Conservation (phyloP, 768 basidiomycete species). For the Amanita muscaria region DNA sequence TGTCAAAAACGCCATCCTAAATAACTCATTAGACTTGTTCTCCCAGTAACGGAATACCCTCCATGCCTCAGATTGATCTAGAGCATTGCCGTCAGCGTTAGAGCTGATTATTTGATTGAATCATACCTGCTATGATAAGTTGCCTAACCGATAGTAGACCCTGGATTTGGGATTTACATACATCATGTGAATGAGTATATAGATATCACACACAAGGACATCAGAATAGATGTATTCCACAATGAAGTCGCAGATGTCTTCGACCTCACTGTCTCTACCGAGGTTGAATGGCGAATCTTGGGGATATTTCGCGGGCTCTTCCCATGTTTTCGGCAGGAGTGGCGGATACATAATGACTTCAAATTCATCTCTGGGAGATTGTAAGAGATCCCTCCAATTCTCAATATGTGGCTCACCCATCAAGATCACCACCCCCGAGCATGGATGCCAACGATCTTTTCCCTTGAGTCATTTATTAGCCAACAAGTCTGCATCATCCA, state of each 20-base stretch:
- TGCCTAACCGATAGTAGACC: conserved; percentile 63
- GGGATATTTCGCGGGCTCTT: conserved; percentile 45
- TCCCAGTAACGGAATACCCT: too few species aligned
- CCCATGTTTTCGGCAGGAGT: conserved; percentile 44
- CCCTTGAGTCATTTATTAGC: conserved; percentile 26
- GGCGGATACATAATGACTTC: conserved; percentile 48
- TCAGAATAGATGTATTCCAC: conserved; percentile 82
- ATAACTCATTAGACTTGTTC: not conserved
- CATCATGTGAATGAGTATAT: not conserved
- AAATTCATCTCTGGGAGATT: conserved; percentile 46
- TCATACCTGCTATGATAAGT: conserved; percentile 59
- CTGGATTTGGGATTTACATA: conserved; percentile 27
- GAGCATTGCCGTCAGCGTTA: conserved; percentile 4
- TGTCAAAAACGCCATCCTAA: conserved; percentile 55
- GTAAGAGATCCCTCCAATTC: not conserved
- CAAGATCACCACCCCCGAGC: conserved; percentile 72
- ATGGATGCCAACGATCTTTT: conserved; percentile 56
- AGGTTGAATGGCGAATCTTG: conserved; percentile 29
- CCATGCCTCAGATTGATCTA: conserved; percentile 65
- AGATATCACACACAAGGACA: conserved; percentile 44
- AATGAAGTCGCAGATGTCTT: conserved; percentile 73
- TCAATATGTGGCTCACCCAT: conserved; percentile 41
- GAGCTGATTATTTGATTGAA: not conserved
- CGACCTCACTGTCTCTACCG: conserved; percentile 43
- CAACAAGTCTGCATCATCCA: not conserved